phyloP scores from a whole-genome alignment of 2,329 filamentous ascomycete genomes.

The Xylaria sp. region DNA sequence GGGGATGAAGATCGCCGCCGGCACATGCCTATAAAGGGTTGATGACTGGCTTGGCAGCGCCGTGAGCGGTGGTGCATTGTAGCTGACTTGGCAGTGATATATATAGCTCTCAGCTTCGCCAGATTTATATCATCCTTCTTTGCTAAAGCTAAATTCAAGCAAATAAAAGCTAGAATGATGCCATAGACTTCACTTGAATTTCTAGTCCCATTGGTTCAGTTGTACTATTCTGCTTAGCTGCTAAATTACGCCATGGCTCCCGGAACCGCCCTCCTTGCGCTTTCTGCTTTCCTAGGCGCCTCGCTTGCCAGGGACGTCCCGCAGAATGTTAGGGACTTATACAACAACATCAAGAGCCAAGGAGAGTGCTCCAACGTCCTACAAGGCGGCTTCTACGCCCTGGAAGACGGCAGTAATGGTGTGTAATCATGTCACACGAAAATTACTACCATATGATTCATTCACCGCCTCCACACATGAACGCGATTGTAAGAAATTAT shows the following conservation, averaged over 20 bases:
- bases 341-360: constrained; percentile 52
- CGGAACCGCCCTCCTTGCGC: constrained; percentile 32
- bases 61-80: not conserved
- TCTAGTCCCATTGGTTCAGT: not conserved
- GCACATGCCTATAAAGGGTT: constrained; percentile 16
- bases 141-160: not conserved
- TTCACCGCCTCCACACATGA: not conserved
- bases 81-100: constrained; percentile 1
- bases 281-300: constrained; percentile 35
- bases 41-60: constrained; percentile 5
- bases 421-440: constrained; percentile 27
- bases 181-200: not conserved
- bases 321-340: constrained; percentile 54
- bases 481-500: not conserved
- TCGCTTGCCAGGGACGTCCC: constrained; percentile 49
- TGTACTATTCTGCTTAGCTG: not conserved
- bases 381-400: constrained; percentile 54
- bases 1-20: constrained; percentile 25
- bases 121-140: not conserved
- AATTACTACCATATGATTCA: too few species aligned
- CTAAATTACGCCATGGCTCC: constrained; percentile 34
- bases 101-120: constrained; percentile 6
- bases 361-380: constrained; percentile 53
- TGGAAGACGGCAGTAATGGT: constrained; percentile 52
- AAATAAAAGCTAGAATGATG: not conserved